These are phyloP conservation scores for Fusarium chuoi DNA, from an alignment of 2,329 filamentous ascomycete genomes.

Conservation along the genomic window DNA sequence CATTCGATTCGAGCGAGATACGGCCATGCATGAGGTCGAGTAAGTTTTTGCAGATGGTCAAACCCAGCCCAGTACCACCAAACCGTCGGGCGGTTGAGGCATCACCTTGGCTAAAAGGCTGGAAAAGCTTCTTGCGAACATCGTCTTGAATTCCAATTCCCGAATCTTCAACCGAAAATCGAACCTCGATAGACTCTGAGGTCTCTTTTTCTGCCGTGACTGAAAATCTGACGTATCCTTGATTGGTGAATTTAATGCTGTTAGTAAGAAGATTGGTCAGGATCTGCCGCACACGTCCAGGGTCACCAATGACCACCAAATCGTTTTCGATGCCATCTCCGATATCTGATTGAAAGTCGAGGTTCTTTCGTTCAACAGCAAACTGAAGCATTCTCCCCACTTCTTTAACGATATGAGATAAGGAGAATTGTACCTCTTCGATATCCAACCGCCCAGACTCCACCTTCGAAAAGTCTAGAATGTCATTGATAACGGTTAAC, in stretches of 20 bases:
- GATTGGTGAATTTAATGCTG: constrained; percentile 78
- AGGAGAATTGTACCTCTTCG: constrained; percentile 82
- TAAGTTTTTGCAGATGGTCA: constrained; percentile 85
- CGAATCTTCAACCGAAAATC: constrained; percentile 79
- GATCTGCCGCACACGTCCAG: constrained; percentile 84
- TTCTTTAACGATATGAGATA: constrained; percentile 78
- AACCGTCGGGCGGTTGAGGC: constrained; percentile 82
- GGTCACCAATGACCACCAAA: constrained; percentile 86
- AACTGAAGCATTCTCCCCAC: constrained; percentile 90
- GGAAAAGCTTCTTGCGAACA: constrained; percentile 77
- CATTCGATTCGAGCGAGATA: constrained; percentile 75
- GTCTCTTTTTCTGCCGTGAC: constrained; percentile 73
- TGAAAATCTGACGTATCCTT: constrained; percentile 74
- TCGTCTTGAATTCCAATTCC: constrained; percentile 86
- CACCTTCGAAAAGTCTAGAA: constrained; percentile 88
- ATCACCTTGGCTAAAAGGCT: constrained; percentile 85
- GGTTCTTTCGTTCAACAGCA: constrained; percentile 81
- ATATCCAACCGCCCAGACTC: constrained; percentile 82
- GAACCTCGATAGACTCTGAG: constrained; percentile 71
- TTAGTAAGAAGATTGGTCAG: constrained; percentile 83
- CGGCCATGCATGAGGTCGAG: constrained; percentile 81
- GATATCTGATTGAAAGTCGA: constrained; percentile 76
- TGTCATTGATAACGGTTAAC: constrained; percentile 90
- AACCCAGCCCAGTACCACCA: constrained; percentile 79
- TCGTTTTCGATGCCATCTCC: constrained; percentile 71